phyloP scores from a whole-genome alignment of 106 monocot species.

The Gastrodia elata region DNA sequence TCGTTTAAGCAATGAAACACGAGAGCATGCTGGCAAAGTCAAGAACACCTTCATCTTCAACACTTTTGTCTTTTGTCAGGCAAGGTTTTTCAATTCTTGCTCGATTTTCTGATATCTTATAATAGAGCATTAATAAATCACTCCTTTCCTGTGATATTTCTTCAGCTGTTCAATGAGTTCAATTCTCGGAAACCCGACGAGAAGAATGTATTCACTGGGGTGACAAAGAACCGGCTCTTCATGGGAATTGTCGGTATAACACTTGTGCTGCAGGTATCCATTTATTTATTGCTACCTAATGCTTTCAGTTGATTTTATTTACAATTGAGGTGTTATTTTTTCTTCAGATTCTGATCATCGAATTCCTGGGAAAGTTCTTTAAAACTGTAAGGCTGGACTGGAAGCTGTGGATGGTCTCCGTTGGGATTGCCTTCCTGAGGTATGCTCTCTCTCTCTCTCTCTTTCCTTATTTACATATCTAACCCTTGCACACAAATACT shows the following conservation, averaged over 20 bases:
- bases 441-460: slow-evolving; percentile 6
- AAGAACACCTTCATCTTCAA: slow-evolving; percentile 90
- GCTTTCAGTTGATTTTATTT: too few relatives aligned
- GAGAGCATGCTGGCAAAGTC: slow-evolving; percentile 46
- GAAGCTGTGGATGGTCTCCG: slow-evolving; percentile 71
- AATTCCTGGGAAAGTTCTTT: slow-evolving; percentile 84
- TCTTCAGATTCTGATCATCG: slow-evolving; percentile 66
- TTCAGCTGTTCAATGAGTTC: slow-evolving; percentile 95
- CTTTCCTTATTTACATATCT: too few relatives aligned
- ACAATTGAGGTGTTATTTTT: too few relatives aligned
- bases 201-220: slow-evolving; percentile 61
- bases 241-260: slow-evolving; percentile 74
- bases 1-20: slow-evolving; percentile 33
- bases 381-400: slow-evolving; percentile 63
- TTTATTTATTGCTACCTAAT: too few relatives aligned
- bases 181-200: slow-evolving; percentile 95
- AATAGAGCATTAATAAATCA: neutral
- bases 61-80: slow-evolving; percentile 90
- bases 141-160: neutral
- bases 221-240: slow-evolving; percentile 71
- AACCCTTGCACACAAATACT: too few relatives aligned
- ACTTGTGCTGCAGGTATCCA: slow-evolving; percentile 57
- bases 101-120: neutral
- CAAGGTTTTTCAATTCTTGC: slow-evolving; percentile 13
- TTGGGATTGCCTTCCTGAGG: slow-evolving; percentile 70